Percentiles rank a stretch among this genome's conserved stretches.
Conservation (phyloP, 202 grass and related monocot species). For the Schoenoplectus tabernaemontani region DNA sequence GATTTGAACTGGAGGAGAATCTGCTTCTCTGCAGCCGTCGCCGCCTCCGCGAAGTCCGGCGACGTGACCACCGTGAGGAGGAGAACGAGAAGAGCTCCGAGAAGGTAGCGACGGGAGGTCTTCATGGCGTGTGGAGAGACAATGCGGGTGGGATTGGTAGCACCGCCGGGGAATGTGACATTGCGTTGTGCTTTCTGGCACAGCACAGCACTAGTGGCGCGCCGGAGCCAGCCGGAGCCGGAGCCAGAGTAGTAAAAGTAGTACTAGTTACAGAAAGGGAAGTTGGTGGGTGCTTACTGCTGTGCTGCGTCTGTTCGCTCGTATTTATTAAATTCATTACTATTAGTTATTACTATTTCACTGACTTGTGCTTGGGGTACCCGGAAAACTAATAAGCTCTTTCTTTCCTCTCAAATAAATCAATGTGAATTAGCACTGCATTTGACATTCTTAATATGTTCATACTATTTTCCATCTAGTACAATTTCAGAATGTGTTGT, state of each 20-base stretch:
- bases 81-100: neutral
- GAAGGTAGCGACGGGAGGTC: neutral
- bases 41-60: conserved; percentile 23
- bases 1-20: conserved; percentile 73
- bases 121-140: neutral
- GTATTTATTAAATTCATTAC: conserved; percentile 6
- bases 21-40: conserved; percentile 52
- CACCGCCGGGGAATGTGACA: neutral
- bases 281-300: conserved; percentile 18
- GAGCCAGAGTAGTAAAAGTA: neutral
- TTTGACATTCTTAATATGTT: neutral
- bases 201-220: neutral
- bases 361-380: neutral
- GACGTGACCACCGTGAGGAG: conserved; percentile 4
- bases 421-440: no score
- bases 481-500: no score
- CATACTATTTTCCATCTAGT: no score
- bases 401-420: no score
- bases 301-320: neutral
- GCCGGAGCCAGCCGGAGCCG: neutral
- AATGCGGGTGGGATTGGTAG: neutral
- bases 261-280: neutral
- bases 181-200: neutral
- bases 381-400: neutral
- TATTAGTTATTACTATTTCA: neutral